Evolutionary conservation across 768 basidiomycete species (phyloP).

Genomic region (Tephrocybe sp.): DNA sequence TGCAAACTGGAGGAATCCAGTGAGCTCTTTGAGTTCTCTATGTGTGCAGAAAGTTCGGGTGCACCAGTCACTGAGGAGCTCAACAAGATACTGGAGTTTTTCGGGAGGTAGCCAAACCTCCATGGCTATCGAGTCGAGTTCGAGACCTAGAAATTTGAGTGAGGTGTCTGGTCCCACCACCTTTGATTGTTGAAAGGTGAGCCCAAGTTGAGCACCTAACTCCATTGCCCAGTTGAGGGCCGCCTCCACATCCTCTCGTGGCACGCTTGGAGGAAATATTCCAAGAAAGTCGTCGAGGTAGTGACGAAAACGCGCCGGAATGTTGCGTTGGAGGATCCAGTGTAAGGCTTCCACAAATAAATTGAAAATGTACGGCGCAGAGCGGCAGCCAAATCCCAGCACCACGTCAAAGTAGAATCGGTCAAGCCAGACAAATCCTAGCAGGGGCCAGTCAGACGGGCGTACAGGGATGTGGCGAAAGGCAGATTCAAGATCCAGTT

Average conservation of each 20-base stretch:
- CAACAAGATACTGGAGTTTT: constrained; percentile 25
- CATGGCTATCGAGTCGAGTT: constrained; percentile 22
- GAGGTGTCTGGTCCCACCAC: constrained; percentile 20
- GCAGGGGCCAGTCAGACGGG: constrained; percentile 28
- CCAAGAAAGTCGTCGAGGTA: constrained; percentile 37
- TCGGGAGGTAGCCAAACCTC: constrained; percentile 31
- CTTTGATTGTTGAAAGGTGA: constrained; percentile 29
- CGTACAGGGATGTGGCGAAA: constrained; percentile 36
- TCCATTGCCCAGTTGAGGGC: constrained; percentile 21
- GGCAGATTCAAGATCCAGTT: constrained; percentile 37
- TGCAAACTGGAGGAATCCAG: constrained; percentile 32
- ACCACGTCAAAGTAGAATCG: constrained; percentile 29
- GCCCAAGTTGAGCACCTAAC: constrained; percentile 20
- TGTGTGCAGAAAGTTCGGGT: constrained; percentile 17
- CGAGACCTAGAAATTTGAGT: constrained; percentile 28
- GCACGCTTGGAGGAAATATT: constrained; percentile 17
- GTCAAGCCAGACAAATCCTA: constrained; percentile 30
- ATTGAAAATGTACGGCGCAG: constrained; percentile 40
- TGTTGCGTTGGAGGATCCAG: constrained; percentile 37
- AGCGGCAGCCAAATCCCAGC: constrained; percentile 31
- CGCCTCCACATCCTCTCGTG: not conserved
- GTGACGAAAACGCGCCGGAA: constrained; percentile 30
- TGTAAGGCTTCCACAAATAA: constrained; percentile 39
- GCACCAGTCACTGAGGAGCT: constrained; percentile 22
- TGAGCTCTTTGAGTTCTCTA: constrained; percentile 28